Evolutionary conservation across 208 protist genomes (phyloP).

Genomic region (Baffinella frigidus): DNA sequence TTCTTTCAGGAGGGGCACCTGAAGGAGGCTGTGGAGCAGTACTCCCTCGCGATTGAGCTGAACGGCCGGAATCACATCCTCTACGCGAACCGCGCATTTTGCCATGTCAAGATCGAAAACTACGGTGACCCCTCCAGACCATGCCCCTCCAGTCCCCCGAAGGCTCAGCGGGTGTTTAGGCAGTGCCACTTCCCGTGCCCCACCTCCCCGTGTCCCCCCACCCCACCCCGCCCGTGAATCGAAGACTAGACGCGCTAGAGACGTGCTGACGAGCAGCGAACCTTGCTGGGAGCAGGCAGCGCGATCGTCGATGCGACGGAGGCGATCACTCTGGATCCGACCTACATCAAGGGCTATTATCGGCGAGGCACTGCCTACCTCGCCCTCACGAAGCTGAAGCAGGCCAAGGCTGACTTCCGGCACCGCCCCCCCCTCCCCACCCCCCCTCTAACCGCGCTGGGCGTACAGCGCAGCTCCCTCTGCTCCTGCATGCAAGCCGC

Average conservation of each 20-base stretch:
- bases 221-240: no score
- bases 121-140: no score
- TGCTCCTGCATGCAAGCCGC: not conserved
- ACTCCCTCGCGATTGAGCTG: not conserved
- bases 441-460: no score
- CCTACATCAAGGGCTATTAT: constrained; percentile 41
- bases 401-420: not conserved
- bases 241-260: no score
- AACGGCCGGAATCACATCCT: constrained; percentile 25
- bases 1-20: not conserved
- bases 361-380: not conserved
- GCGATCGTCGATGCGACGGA: constrained; percentile 26
- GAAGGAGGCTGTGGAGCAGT: constrained; percentile 3
- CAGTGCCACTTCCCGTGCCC: no score
- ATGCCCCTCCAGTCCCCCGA: no score
- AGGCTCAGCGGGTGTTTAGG: no score
- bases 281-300: not conserved
- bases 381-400: not conserved
- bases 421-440: not conserved
- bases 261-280: no score
- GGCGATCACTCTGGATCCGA: constrained; percentile 6
- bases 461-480: not conserved
- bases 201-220: no score
- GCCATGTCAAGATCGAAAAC: constrained; percentile 27
- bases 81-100: not conserved